Base-by-base conservation (phyloP, 2,329 filamentous ascomycete species). In the Aureobasidium sp. region DNA sequence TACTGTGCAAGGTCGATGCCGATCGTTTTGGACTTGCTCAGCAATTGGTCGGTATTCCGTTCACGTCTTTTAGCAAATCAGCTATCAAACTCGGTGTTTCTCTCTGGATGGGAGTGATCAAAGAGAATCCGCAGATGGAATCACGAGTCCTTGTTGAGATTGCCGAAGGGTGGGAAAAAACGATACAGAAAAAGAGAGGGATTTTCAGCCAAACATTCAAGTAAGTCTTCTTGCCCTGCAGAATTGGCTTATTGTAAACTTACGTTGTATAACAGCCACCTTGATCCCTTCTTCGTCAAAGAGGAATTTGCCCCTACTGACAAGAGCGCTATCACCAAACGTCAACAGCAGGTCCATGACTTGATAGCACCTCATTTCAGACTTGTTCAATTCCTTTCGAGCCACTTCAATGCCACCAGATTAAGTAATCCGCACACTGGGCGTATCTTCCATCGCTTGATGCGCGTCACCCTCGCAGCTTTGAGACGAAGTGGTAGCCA, bases 11-110 rank as follows among this genome's bases (percentile, higher is more conserved):
- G 61, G 88, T 85, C 66, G 83, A 86, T 64, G 84, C 83, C 48
- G 87, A 91, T 65, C 88, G 92, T 70, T 87, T 87, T 62, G 84
- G 88, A 0, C 87, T 97, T 62, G 86, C 91, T 13, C 89, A 93
- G 70, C 88, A 95, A 70, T 82, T 99, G 17, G 93, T 99, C 65
- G 87, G 85, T 67, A 94, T 99, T 64, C 95, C 94, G 0, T 99
- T 99, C 74, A 84, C 85, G 44, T 84, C 96, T 51, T 97, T 99
- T 73, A 95, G 89, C 5, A 96, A 96, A 73, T 89, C 96, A 70
- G 94, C 92, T 1, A 94, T 99, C 72, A 96, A 96, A 72, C 84
- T 97, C 56, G 95, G 94, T 6, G 89, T 97, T 39, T 97, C 94
- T 4, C 79, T 99, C 7, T 99, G 94, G 94, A 85, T 97, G 64